A percentile compares a stretch with the other conserved stretches of the same genome.
Evolutionary conservation across 495 filamentous ascomycete genomes (phyloP).

Genomic region (Zalerion maritima): DNA sequence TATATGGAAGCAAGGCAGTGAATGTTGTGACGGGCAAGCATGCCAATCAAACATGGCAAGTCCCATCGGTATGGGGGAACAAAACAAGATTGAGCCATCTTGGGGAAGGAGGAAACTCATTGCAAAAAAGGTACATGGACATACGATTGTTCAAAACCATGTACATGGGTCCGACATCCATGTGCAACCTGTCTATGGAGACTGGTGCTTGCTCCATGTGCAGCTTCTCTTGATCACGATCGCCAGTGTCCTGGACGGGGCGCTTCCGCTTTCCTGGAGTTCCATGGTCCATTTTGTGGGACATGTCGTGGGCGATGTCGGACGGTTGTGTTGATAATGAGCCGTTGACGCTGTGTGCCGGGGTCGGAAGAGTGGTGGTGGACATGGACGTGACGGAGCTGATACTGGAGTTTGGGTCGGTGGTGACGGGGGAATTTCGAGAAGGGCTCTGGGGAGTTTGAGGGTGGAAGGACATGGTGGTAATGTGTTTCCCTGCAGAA

Average conservation of each 20-base stretch:
- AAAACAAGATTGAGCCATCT: too few species aligned
- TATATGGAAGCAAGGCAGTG: too few species aligned
- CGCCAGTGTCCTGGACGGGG: conserved; percentile 27
- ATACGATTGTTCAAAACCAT: conserved; percentile 47
- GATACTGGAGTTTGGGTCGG: conserved; percentile 28
- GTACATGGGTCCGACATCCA: conserved; percentile 43
- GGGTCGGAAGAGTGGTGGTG: conserved; percentile 32
- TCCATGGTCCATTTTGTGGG: conserved; percentile 26
- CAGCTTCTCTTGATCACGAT: conserved; percentile 39
- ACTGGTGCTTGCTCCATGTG: conserved; percentile 33
- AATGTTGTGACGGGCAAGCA: too few species aligned
- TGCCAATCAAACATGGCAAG: too few species aligned
- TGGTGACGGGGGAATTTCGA: conserved; percentile 32
- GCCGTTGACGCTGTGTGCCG: conserved; percentile 44
- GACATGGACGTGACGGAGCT: conserved; percentile 28
- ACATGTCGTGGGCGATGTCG: conserved; percentile 26
- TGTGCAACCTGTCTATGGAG: conserved; percentile 39
- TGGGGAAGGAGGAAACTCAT: too few species aligned
- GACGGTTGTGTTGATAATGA: conserved; percentile 23
- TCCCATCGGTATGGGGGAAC: too few species aligned
- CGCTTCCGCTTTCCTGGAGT: conserved; percentile 41
- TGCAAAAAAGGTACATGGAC: conserved; percentile 33
- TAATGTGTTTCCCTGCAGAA: conserved; percentile 12
- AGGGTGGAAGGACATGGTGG: conserved; percentile 40
- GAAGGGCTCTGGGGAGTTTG: conserved; percentile 47